A percentile compares a stretch with the other conserved stretches of the same genome.
Conservation (phyloP, 345 rosid genomes). For the Populus ilicifolia region DNA sequence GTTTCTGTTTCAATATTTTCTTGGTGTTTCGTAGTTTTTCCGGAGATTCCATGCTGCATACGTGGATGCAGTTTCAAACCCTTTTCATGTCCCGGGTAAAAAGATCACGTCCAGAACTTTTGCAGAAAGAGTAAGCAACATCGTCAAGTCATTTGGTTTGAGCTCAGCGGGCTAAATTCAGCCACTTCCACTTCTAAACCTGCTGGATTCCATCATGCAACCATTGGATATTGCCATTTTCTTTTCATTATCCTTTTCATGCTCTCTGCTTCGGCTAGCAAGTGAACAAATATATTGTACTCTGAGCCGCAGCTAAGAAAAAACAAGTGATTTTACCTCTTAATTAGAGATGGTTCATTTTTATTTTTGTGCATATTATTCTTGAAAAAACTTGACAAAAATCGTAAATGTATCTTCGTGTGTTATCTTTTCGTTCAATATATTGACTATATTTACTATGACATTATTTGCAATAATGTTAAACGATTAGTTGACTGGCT, state of each 20-base stretch:
- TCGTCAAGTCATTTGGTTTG: constrained; percentile 76
- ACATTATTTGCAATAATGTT: neutral
- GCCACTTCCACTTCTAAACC: constrained; percentile 10
- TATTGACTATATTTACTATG: neutral
- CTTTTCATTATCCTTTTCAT: neutral
- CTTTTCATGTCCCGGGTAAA: constrained; percentile 92
- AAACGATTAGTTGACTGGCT: neutral
- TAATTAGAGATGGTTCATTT: neutral
- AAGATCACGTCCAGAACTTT: constrained; percentile 85
- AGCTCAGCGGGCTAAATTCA: constrained; percentile 46
- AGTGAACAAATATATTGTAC: constrained; percentile 1
- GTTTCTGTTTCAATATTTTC: neutral
- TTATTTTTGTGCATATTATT: neutral
- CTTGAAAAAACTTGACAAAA: neutral
- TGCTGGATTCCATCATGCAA: neutral
- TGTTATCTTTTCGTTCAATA: neutral
- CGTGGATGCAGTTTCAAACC: constrained; percentile 91
- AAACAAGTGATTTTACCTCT: neutral
- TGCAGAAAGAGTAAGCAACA: constrained; percentile 73
- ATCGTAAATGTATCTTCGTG: neutral
- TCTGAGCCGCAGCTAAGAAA: constrained; percentile 1
- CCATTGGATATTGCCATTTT: constrained; percentile 1
- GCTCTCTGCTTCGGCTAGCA: neutral
- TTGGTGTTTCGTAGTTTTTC: constrained; percentile 47
- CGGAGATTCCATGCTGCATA: constrained; percentile 93